phyloP scores from a whole-genome alignment of 1,139 yeast species.

The Nakaseomyces kungkrabaensis region DNA sequence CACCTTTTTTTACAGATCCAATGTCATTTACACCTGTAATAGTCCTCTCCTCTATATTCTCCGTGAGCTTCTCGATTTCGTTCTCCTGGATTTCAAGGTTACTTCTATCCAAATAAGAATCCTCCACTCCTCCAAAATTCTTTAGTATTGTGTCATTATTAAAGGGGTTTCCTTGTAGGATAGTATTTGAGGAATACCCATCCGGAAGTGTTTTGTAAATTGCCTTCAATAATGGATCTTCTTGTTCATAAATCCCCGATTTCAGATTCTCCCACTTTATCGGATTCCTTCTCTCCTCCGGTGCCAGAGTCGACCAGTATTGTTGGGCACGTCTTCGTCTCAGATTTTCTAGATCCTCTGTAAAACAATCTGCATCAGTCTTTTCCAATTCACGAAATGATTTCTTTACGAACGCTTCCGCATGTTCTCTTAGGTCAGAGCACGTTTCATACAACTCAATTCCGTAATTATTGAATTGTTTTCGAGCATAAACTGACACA shows the following conservation, averaged over 20 bases:
- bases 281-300: conserved; percentile 19
- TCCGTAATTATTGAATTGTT: conserved; percentile 17
- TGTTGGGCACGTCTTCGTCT: conserved; percentile 19
- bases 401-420: conserved; percentile 14
- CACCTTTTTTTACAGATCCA: not conserved
- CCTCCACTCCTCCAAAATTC: not conserved
- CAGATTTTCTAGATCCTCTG: conserved; percentile 19
- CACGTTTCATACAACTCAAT: conserved; percentile 19
- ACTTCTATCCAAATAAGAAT: not conserved
- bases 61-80: not conserved
- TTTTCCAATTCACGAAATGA: conserved; percentile 16
- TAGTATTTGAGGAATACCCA: not conserved
- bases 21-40: not conserved
- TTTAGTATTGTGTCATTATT: conserved; percentile 3
- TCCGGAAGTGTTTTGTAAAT: conserved; percentile 17
- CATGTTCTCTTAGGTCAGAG: conserved; percentile 18
- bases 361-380: conserved; percentile 12
- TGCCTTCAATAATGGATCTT: conserved; percentile 22
- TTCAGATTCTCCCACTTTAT: conserved; percentile 19
- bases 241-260: conserved; percentile 21
- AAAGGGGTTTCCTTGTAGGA: not conserved
- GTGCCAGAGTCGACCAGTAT: conserved; percentile 20
- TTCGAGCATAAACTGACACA: conserved; percentile 19
- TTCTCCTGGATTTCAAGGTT: not conserved
- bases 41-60: not conserved